These are phyloP conservation scores for Trypanosoma vivax DNA, from an alignment of 208 protist species.

Conservation along the genomic window DNA sequence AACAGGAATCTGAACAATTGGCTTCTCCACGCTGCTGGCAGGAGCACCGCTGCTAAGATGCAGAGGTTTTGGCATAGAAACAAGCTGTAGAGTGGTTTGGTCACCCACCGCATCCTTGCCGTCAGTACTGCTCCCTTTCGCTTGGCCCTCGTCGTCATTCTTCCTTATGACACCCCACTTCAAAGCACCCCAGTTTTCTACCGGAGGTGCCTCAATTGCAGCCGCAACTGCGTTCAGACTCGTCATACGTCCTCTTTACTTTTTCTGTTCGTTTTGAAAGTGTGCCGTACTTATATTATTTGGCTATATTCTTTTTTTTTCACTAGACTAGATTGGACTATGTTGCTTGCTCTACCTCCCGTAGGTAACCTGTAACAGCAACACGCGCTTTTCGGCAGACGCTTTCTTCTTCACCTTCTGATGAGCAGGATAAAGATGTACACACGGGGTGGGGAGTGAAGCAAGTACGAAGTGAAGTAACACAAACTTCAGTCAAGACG, in stretches of 20 bases:
- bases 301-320: background rate
- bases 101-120: constrained; percentile 8
- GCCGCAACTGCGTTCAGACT: constrained; percentile 7
- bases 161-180: constrained; percentile 26
- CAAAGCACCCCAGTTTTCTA: constrained; percentile 82
- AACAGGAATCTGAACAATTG: constrained; percentile 64
- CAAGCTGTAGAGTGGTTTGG: constrained; percentile 28
- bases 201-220: constrained; percentile 18
- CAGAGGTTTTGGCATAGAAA: constrained; percentile 48
- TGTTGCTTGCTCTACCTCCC: too few species aligned
- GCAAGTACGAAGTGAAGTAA: too few species aligned
- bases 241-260: constrained; percentile 5
- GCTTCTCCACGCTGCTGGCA: constrained; percentile 36
- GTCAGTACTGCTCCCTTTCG: constrained; percentile 16
- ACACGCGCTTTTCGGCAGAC: background rate
- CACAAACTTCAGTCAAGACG: too few species aligned
- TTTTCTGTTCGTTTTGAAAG: background rate
- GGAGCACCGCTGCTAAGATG: constrained; percentile 30
- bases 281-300: background rate
- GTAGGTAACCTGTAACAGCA: too few species aligned
- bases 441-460: background rate
- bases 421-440: background rate
- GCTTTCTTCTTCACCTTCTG: background rate
- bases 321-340: too few species aligned
- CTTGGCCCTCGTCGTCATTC: constrained; percentile 23